phyloP scores from a whole-genome alignment of 108 stramenopile genomes.

The Cyclotella choctawhatcheeana region DNA sequence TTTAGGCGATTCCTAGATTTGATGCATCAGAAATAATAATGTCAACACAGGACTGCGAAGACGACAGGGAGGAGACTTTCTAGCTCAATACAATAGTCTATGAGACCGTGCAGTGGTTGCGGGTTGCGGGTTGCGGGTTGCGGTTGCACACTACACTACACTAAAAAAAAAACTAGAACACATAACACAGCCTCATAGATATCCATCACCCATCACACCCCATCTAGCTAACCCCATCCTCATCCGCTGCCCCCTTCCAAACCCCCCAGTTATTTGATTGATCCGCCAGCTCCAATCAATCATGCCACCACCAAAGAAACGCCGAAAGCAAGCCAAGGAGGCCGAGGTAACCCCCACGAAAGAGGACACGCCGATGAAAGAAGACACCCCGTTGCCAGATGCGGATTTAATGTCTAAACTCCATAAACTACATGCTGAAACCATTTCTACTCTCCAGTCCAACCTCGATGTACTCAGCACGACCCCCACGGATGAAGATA shows the following conservation, averaged over 20 bases:
- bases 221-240: conserved; percentile 4
- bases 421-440: not conserved
- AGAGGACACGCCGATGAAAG: not conserved
- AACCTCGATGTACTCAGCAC: not conserved
- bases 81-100: no score
- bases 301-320: conserved; percentile 32
- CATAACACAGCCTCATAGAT: no score
- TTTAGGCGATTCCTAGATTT: no score
- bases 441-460: not conserved
- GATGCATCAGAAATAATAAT: no score
- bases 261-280: not conserved
- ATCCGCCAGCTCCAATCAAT: not conserved
- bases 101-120: no score
- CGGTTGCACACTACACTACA: no score
- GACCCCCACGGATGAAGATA: not conserved
- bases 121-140: no score
- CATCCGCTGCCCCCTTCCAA: no score
- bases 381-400: not conserved
- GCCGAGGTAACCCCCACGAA: not conserved
- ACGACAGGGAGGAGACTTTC: no score
- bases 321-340: conserved; percentile 1
- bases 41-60: no score
- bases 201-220: no score
- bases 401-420: not conserved
- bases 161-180: no score